Percentiles rank a stretch among this genome's conserved stretches.
phyloP scores from a whole-genome alignment of 768 basidiomycete genomes.

The Trametes cubensis region DNA sequence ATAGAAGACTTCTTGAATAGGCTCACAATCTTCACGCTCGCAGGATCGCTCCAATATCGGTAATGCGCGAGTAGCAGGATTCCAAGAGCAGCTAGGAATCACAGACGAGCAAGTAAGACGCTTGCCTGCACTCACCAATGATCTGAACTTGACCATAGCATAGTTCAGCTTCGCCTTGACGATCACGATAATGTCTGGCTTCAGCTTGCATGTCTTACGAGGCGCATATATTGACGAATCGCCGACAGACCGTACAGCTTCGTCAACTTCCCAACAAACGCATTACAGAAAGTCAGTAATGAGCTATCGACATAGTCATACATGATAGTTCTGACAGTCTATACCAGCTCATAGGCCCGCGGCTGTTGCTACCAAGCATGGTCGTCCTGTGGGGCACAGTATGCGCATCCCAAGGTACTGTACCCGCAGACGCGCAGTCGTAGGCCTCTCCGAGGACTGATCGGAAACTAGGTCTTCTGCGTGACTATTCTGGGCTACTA shows the following conservation, averaged over 20 bases:
- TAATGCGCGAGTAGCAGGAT: conserved; percentile 9
- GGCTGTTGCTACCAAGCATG: conserved; percentile 63
- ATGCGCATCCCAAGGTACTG: conserved; percentile 57
- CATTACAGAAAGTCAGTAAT: conserved; percentile 23
- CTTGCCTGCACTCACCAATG: not conserved
- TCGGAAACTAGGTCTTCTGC: conserved; percentile 38
- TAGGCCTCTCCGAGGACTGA: not conserved
- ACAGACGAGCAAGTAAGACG: conserved; percentile 5
- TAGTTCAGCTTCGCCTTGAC: conserved; percentile 13
- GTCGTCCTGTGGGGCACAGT: conserved; percentile 67
- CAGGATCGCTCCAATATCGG: conserved; percentile 17
- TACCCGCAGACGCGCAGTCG: not conserved
- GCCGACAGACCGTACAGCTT: conserved; percentile 32
- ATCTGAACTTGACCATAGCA: not conserved
- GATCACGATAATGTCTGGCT: conserved; percentile 4
- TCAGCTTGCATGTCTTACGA: not conserved
- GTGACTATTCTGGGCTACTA: conserved; percentile 54
- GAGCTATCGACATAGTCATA: not conserved
- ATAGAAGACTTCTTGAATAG: too few relatives aligned
- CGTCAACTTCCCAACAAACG: conserved; percentile 32
- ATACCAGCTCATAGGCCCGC: conserved; percentile 50
- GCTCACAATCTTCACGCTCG: not conserved
- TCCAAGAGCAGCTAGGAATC: conserved; percentile 5
- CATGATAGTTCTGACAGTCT: not conserved
- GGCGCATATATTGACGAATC: conserved; percentile 26